phyloP scores from a whole-genome alignment of 768 basidiomycete species.

The Tulasnella sp. region DNA sequence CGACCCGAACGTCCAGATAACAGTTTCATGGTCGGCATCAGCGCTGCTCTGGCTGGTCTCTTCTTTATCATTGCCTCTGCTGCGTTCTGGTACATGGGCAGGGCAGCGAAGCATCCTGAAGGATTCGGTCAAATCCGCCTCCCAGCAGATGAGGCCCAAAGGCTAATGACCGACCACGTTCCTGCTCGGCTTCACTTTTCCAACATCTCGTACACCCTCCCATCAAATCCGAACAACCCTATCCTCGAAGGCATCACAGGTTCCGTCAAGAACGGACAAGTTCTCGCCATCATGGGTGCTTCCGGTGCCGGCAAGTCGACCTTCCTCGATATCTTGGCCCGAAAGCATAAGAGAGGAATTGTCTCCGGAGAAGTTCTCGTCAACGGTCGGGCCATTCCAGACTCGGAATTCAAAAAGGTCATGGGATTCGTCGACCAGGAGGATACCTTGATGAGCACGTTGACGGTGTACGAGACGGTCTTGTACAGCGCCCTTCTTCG shows the following conservation, averaged over 20 bases:
- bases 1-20: slow-evolving; percentile 61
- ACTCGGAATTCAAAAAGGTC: slow-evolving; percentile 79
- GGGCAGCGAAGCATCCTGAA: slow-evolving; percentile 59
- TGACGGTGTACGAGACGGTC: slow-evolving; percentile 98
- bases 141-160: slow-evolving; percentile 78
- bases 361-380: slow-evolving; percentile 78
- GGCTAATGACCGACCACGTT: slow-evolving; percentile 91
- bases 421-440: slow-evolving; percentile 98
- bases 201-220: slow-evolving; percentile 76
- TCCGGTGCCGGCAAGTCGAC: slow-evolving; percentile 97
- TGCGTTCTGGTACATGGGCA: slow-evolving; percentile 92
- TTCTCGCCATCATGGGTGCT: slow-evolving; percentile 96
- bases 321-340: slow-evolving; percentile 91
- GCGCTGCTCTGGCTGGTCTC: slow-evolving; percentile 74
- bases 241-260: slow-evolving; percentile 86
- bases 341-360: slow-evolving; percentile 80
- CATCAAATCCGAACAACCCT: slow-evolving; percentile 57
- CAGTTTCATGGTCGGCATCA: slow-evolving; percentile 79
- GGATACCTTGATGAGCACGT: slow-evolving; percentile 93
- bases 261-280: slow-evolving; percentile 81
- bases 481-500: slow-evolving; percentile 89
- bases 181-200: slow-evolving; percentile 93
- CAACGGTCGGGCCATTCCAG: slow-evolving; percentile 78
- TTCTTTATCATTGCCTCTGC: slow-evolving; percentile 72
- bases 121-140: slow-evolving; percentile 75